phyloP scores from a whole-genome alignment of 768 basidiomycete genomes.

The Boletus coccyginus region DNA sequence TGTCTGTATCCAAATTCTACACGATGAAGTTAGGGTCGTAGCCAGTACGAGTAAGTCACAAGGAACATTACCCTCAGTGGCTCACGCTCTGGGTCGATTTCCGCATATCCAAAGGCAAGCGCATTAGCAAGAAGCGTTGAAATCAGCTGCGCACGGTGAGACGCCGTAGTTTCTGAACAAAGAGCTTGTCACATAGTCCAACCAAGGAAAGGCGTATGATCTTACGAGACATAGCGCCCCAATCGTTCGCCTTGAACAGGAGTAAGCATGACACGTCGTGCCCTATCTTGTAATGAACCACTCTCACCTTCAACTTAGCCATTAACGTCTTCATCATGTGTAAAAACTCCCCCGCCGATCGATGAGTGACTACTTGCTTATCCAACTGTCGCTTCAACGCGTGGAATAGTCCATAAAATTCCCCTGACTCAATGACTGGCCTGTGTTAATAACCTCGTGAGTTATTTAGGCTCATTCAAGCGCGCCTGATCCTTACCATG shows the following conservation, averaged over 20 bases:
- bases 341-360: constrained; percentile 51
- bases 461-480: neutral
- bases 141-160: constrained; percentile 48
- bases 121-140: constrained; percentile 44
- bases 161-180: constrained; percentile 43
- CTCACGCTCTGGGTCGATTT: constrained; percentile 44
- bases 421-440: constrained; percentile 60
- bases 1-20: constrained; percentile 54
- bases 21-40: neutral
- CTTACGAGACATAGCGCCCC: constrained; percentile 63
- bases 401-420: constrained; percentile 57
- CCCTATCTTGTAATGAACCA: neutral
- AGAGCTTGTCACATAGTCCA: neutral
- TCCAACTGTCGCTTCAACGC: constrained; percentile 47
- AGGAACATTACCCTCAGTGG: constrained; percentile 44
- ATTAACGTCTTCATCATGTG: constrained; percentile 59
- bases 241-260: constrained; percentile 51
- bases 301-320: constrained; percentile 61
- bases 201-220: neutral
- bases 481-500: constrained; percentile 38
- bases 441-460: constrained; percentile 1
- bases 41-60: fast-evolving
- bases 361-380: constrained; percentile 47
- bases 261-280: neutral
- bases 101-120: constrained; percentile 45